phyloP scores from a whole-genome alignment of 1,139 yeast species.

The Petasospora rhodanensis region DNA sequence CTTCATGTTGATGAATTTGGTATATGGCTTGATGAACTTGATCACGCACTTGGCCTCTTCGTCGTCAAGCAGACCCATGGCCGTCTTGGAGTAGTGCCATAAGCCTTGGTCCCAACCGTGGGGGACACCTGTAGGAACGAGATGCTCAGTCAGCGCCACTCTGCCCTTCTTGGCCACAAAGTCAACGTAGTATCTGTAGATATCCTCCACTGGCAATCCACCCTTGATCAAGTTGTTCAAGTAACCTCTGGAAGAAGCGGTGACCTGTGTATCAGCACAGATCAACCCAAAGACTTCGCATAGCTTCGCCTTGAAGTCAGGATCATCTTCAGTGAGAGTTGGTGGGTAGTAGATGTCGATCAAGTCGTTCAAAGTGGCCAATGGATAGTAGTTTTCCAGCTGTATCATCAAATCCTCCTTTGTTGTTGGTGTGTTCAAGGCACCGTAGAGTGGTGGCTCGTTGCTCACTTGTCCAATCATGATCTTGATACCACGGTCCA shows the following conservation, averaged over 20 bases:
- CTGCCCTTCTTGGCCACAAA: constrained; percentile 26
- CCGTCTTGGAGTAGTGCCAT: constrained; percentile 9
- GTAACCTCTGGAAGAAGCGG: constrained; percentile 34
- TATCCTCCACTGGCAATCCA: constrained; percentile 24
- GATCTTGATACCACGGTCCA: constrained; percentile 25
- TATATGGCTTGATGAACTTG: constrained; percentile 10
- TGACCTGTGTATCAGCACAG: constrained; percentile 37
- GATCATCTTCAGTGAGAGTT: constrained; percentile 18
- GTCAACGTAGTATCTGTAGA: constrained; percentile 31
- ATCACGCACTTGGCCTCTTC: constrained; percentile 3
- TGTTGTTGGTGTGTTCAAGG: constrained; percentile 31
- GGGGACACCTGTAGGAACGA: constrained; percentile 5
- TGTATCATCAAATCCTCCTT: constrained; percentile 27
- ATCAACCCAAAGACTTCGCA: constrained; percentile 31
- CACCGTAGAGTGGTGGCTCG: constrained; percentile 32
- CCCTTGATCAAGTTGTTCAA: constrained; percentile 20
- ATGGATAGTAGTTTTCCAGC: constrained; percentile 35
- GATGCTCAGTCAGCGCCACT: constrained; percentile 3
- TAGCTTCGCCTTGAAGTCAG: constrained; percentile 23
- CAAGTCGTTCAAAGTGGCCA: constrained; percentile 27
- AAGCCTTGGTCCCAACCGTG: constrained; percentile 8
- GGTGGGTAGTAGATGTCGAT: constrained; percentile 28
- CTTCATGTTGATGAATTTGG: constrained; percentile 5
- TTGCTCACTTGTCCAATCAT: constrained; percentile 37
- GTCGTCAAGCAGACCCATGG: constrained; percentile 5